Evolutionary conservation across 2,329 filamentous ascomycete species (phyloP).

Genomic region (Claviceps spartinae): DNA sequence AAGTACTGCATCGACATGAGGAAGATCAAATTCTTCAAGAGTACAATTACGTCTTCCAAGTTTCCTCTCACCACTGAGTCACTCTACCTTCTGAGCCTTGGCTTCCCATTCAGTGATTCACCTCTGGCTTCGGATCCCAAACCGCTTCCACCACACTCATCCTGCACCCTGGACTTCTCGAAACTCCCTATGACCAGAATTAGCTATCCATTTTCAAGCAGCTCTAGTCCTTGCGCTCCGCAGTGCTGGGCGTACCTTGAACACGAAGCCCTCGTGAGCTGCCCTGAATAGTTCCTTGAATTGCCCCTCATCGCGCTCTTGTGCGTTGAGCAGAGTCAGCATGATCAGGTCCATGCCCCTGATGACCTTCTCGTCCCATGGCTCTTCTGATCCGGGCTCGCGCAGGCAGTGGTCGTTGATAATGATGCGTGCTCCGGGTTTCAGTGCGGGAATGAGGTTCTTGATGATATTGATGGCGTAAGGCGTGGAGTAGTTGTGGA

Average conservation of each 20-base stretch:
- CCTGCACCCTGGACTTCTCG: slow-evolving; percentile 25
- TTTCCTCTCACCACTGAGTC: not conserved
- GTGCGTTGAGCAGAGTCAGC: slow-evolving; percentile 36
- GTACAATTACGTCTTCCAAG: too few relatives aligned
- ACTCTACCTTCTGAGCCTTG: not conserved
- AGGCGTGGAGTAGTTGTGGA: slow-evolving; percentile 47
- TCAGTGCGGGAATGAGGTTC: slow-evolving; percentile 39
- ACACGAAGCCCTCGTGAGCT: slow-evolving; percentile 29
- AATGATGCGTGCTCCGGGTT: slow-evolving; percentile 36
- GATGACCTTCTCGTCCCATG: slow-evolving; percentile 34
- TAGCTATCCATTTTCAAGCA: not conserved
- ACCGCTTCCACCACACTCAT: slow-evolving; percentile 37
- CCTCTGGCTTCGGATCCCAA: slow-evolving; percentile 20
- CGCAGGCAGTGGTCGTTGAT: slow-evolving; percentile 33
- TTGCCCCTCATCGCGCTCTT: slow-evolving; percentile 34
- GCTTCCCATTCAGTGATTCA: not conserved
- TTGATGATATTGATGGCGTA: slow-evolving; percentile 35
- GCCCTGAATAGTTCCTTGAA: slow-evolving; percentile 30
- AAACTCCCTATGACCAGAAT: slow-evolving; percentile 21
- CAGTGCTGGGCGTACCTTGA: slow-evolving; percentile 20
- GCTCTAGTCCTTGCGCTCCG: too few relatives aligned
- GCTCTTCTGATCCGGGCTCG: slow-evolving; percentile 23
- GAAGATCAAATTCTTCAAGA: too few relatives aligned
- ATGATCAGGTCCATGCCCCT: slow-evolving; percentile 38
- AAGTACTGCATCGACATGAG: too few relatives aligned